phyloP scores from a whole-genome alignment of 192 early-diverging fungal genomes.

The Rhizophlyctis rosea region DNA sequence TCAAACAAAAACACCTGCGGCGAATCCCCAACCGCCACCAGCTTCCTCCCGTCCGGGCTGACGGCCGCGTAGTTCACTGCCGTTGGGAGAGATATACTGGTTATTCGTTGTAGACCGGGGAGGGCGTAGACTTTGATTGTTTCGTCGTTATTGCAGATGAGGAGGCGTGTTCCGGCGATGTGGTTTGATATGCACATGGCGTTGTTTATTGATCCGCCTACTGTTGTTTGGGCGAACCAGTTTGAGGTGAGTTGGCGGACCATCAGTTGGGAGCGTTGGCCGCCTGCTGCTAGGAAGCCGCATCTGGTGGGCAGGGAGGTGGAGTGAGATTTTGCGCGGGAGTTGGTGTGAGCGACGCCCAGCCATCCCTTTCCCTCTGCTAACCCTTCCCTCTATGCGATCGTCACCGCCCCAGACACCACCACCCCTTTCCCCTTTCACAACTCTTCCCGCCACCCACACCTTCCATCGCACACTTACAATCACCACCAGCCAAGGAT shows the following conservation, averaged over 20 bases:
- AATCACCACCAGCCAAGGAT: no score
- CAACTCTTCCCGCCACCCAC: no score
- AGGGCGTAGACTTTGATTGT: slow-evolving; percentile 86
- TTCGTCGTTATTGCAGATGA: slow-evolving; percentile 93
- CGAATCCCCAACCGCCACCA: slow-evolving; percentile 91
- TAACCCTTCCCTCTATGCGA: not conserved
- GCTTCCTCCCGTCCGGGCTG: slow-evolving; percentile 85
- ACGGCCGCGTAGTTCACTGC: slow-evolving; percentile 91
- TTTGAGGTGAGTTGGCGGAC: slow-evolving; percentile 61
- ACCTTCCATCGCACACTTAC: no score
- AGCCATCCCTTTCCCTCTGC: not conserved
- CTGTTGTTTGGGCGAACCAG: slow-evolving; percentile 58
- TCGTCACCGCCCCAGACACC: not conserved
- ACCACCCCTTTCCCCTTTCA: not conserved
- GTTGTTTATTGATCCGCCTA: slow-evolving; percentile 85
- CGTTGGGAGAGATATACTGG: slow-evolving; percentile 77
- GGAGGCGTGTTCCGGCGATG: slow-evolving; percentile 58
- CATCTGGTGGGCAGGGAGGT: slow-evolving; percentile 18
- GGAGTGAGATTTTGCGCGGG: not conserved
- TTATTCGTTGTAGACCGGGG: slow-evolving; percentile 71
- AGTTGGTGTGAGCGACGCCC: no score
- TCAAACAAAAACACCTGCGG: slow-evolving; percentile 83
- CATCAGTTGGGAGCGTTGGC: slow-evolving; percentile 83
- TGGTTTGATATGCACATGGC: slow-evolving; percentile 67
- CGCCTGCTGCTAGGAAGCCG: slow-evolving; percentile 87